Evolutionary conservation across 345 rosid species (phyloP).

Genomic region (thale cress (Arabidopsis thaliana)): DNA sequence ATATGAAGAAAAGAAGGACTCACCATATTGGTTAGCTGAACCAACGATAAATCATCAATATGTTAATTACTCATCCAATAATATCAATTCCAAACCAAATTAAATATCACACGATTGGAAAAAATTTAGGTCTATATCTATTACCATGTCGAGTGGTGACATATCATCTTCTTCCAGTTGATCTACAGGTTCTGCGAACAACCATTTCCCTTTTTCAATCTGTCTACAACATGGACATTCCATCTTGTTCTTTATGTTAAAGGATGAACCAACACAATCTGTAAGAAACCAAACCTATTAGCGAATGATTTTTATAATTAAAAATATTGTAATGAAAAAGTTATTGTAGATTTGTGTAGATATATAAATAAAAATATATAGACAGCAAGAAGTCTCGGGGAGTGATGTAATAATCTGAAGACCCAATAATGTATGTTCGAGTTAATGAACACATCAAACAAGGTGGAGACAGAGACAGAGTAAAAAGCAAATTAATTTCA

Average conservation of each 20-base stretch:
- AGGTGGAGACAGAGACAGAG: background rate
- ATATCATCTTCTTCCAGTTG: background rate
- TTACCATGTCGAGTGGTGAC: background rate
- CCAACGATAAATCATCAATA: background rate
- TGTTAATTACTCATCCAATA: background rate
- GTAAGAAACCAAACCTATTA: background rate
- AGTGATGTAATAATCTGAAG: background rate
- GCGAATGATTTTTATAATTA: background rate
- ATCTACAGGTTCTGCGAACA: background rate
- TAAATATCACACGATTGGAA: background rate
- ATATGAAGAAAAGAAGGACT: background rate
- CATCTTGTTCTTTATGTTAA: background rate
- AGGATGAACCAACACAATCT: background rate
- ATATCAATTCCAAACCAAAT: background rate
- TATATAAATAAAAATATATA: no score
- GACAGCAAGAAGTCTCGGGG: background rate
- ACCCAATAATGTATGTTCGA: background rate
- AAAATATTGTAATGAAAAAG: background rate
- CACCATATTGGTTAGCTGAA: background rate
- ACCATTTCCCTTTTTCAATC: background rate
- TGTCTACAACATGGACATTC: background rate
- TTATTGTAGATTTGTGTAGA: no score
- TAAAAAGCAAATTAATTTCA: no score
- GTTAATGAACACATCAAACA: no score
- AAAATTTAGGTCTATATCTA: background rate